These are phyloP conservation scores for Scedosporium aurantiacum DNA, from an alignment of 2,329 filamentous ascomycete species.

Conservation along the genomic window DNA sequence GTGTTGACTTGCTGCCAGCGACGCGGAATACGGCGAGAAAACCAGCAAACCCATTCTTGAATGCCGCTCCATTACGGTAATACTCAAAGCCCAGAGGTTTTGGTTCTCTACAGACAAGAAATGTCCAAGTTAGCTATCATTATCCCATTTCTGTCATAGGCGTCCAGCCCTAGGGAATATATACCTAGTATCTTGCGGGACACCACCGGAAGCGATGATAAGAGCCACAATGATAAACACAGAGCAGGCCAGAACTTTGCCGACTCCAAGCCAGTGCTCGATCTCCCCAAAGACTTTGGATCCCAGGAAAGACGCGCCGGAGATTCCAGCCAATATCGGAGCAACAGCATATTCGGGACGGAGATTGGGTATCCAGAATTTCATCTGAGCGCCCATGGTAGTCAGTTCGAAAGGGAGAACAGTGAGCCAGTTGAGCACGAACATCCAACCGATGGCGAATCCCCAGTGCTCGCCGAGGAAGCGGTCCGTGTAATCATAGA, in stretches of 20 bases:
- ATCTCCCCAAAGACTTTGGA: constrained; percentile 34
- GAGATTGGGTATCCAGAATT: constrained; percentile 18
- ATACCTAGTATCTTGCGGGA: constrained; percentile 26
- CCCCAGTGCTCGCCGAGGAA: constrained; percentile 26
- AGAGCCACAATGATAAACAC: constrained; percentile 48
- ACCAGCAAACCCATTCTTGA: constrained; percentile 27
- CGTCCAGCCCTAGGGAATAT: neutral
- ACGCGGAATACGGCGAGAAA: constrained; percentile 32
- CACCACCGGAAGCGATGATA: constrained; percentile 37
- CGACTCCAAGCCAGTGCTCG: constrained; percentile 39
- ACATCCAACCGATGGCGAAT: constrained; percentile 30
- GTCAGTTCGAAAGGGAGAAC: constrained; percentile 27
- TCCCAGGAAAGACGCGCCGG: constrained; percentile 32
- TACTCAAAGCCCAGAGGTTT: constrained; percentile 25
- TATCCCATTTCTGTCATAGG: neutral
- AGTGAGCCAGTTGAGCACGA: constrained; percentile 23
- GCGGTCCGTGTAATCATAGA: constrained; percentile 26
- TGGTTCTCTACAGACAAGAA: neutral
- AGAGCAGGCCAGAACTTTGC: constrained; percentile 39
- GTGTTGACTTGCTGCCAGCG: constrained; percentile 20
- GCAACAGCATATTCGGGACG: constrained; percentile 21
- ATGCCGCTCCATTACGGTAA: constrained; percentile 36
- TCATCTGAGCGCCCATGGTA: constrained; percentile 20
- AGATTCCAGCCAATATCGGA: constrained; percentile 26
- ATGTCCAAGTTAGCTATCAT: neutral